Evolutionary conservation across 106 monocot genomes (phyloP).

Genomic region (Dendrobium officinale): DNA sequence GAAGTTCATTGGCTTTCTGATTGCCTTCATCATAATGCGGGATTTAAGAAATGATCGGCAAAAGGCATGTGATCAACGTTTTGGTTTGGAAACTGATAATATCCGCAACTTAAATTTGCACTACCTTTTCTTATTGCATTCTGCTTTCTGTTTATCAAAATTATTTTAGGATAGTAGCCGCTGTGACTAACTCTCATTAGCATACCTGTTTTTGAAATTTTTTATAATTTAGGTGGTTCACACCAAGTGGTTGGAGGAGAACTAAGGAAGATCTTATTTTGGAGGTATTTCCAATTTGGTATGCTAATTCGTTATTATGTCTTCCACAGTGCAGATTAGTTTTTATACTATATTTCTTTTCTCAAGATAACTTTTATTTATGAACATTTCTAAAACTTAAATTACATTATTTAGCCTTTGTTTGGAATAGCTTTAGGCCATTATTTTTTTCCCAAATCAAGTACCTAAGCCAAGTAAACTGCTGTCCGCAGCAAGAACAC

Average conservation of each 20-base stretch:
- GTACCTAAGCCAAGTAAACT: no score
- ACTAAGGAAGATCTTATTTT: constrained; percentile 93
- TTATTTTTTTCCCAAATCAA: no score
- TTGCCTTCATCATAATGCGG: background rate
- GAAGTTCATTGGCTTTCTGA: background rate
- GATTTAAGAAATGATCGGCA: background rate
- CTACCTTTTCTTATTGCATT: background rate
- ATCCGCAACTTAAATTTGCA: background rate
- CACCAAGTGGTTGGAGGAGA: constrained; percentile 93
- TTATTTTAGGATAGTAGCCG: background rate
- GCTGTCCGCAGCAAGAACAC: no score
- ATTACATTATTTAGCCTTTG: background rate
- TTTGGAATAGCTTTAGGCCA: no score
- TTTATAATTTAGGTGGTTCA: constrained; percentile 77
- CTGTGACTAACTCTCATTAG: background rate
- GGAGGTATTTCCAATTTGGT: constrained; percentile 68
- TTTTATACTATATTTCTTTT: constrained; percentile 14
- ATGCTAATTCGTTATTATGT: constrained; percentile 16
- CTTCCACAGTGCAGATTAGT: constrained; percentile 19
- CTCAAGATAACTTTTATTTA: background rate
- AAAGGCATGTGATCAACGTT: background rate
- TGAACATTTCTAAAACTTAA: background rate
- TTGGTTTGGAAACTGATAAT: background rate
- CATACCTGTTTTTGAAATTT: background rate
- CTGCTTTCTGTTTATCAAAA: background rate